A percentile compares a stretch with the other conserved stretches of the same genome.
These are phyloP conservation scores for Cunninghamia lanceolata DNA, from an alignment of 75 land plant genomes.

Conservation along the genomic window DNA sequence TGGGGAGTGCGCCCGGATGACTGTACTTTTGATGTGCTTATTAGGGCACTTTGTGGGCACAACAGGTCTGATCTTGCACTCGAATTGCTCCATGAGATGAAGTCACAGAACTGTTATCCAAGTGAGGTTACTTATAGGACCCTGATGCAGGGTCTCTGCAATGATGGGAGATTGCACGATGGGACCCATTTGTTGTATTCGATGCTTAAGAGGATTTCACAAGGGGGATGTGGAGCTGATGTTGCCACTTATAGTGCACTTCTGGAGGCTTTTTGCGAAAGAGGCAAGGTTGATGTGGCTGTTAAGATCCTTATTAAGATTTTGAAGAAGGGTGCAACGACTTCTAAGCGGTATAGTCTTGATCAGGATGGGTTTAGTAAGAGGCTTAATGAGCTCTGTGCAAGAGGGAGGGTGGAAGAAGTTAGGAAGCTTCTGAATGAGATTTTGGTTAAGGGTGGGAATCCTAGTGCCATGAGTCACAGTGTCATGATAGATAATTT, in stretches of 20 bases:
- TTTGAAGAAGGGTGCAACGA: conserved; percentile 55
- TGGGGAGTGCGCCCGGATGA: conserved; percentile 33
- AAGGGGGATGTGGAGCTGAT: conserved; percentile 55
- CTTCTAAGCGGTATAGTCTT: conserved; percentile 23
- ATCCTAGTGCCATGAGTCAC: conserved; percentile 39
- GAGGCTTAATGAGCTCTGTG: conserved; percentile 4
- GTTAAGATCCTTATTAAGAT: conserved; percentile 48
- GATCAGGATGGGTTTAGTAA: conserved; percentile 15
- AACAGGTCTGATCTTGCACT: conserved; percentile 43
- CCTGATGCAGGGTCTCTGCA: conserved; percentile 58
- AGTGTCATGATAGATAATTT: conserved; percentile 49
- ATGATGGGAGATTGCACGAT: conserved; percentile 45
- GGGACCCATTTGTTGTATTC: conserved; percentile 66
- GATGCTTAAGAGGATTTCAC: conserved; percentile 63
- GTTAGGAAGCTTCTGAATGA: conserved; percentile 35
- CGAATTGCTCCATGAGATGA: conserved; percentile 44
- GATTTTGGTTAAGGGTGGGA: conserved; percentile 31
- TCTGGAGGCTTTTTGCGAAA: conserved; percentile 48
- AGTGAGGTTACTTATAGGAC: conserved; percentile 43
- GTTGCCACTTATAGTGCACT: conserved; percentile 50
- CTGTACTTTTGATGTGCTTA: conserved; percentile 36
- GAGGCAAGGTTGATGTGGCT: conserved; percentile 40
- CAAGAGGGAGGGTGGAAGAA: conserved; percentile 16
- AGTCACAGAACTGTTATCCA: conserved; percentile 41
- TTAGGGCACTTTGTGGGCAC: conserved; percentile 30